These are phyloP conservation scores for Raphanus raphanistrum DNA, from an alignment of 345 rosid species.

Conservation along the genomic window DNA sequence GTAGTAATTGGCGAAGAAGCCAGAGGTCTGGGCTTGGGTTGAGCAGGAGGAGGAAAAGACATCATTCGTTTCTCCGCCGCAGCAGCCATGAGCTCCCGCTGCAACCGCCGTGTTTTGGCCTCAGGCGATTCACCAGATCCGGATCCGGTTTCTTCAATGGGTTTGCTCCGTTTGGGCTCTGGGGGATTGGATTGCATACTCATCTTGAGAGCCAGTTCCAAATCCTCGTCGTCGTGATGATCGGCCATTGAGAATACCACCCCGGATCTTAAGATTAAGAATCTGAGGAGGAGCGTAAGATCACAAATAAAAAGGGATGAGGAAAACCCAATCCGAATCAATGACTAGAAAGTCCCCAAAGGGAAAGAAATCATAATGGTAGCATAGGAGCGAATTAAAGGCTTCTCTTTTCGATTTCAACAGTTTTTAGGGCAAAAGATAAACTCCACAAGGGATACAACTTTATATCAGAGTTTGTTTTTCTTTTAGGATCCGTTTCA, in stretches of 20 bases:
- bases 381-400: neutral
- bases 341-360: neutral
- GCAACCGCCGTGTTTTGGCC: constrained; percentile 57
- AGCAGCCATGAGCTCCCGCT: constrained; percentile 94
- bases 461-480: neutral
- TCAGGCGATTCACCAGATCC: constrained; percentile 53
- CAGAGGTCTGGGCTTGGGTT: constrained; percentile 33
- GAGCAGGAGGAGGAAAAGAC: constrained; percentile 30
- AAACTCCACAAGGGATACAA: neutral
- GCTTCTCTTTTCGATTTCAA: constrained; percentile 6
- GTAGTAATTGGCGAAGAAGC: constrained; percentile 26
- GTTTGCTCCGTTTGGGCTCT: constrained; percentile 96
- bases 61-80: constrained; percentile 93
- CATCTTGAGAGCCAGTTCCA: constrained; percentile 82
- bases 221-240: constrained; percentile 86
- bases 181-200: constrained; percentile 89
- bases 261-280: constrained; percentile 7
- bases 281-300: neutral
- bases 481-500: neutral
- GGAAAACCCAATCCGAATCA: constrained; percentile 13
- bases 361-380: neutral
- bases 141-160: constrained; percentile 55
- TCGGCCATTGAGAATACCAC: constrained; percentile 63
- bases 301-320: constrained; percentile 3
- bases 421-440: constrained; percentile 13